phyloP scores from a whole-genome alignment of 768 basidiomycete species.

The Amanita fuliginea region DNA sequence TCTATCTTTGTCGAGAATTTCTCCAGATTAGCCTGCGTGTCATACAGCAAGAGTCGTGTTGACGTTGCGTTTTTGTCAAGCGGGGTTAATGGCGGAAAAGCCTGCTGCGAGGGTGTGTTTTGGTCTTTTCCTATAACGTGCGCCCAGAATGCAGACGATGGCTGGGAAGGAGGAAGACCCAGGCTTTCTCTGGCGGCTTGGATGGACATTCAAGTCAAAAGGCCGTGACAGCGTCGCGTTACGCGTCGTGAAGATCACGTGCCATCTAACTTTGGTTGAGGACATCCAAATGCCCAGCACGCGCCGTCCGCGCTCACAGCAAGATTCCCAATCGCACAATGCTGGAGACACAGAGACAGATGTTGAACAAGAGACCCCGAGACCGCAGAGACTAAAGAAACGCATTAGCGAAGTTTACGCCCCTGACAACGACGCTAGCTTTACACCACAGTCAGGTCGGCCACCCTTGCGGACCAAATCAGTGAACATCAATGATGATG shows the following conservation, averaged over 20 bases:
- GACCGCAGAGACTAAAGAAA: slow-evolving; percentile 35
- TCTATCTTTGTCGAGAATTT: slow-evolving; percentile 50
- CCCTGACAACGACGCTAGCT: slow-evolving; percentile 32
- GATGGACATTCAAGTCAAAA: background rate
- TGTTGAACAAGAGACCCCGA: slow-evolving; percentile 28
- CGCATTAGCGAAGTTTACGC: slow-evolving; percentile 50
- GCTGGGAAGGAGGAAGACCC: slow-evolving; percentile 16
- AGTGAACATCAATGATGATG: slow-evolving; percentile 71
- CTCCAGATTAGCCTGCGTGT: slow-evolving; percentile 64
- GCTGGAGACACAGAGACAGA: slow-evolving; percentile 28
- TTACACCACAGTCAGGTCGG: slow-evolving; percentile 23
- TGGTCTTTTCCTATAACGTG: slow-evolving; percentile 37
- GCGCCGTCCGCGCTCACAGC: slow-evolving; percentile 25
- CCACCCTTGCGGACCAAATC: slow-evolving; percentile 30
- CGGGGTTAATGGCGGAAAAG: slow-evolving; percentile 34
- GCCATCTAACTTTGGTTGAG: background rate
- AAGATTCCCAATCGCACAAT: slow-evolving; percentile 22
- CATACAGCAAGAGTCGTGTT: slow-evolving; percentile 61
- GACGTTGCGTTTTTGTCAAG: slow-evolving; percentile 59
- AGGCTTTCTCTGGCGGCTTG: slow-evolving; percentile 1
- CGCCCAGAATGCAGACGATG: slow-evolving; percentile 39
- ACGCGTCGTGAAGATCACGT: slow-evolving; percentile 12
- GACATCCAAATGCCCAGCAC: slow-evolving; percentile 17
- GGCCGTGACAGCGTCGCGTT: slow-evolving; percentile 6
- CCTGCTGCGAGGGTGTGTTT: slow-evolving; percentile 17